phyloP scores from a whole-genome alignment of 2,329 filamentous ascomycete species.

The Apiospora aurea region DNA sequence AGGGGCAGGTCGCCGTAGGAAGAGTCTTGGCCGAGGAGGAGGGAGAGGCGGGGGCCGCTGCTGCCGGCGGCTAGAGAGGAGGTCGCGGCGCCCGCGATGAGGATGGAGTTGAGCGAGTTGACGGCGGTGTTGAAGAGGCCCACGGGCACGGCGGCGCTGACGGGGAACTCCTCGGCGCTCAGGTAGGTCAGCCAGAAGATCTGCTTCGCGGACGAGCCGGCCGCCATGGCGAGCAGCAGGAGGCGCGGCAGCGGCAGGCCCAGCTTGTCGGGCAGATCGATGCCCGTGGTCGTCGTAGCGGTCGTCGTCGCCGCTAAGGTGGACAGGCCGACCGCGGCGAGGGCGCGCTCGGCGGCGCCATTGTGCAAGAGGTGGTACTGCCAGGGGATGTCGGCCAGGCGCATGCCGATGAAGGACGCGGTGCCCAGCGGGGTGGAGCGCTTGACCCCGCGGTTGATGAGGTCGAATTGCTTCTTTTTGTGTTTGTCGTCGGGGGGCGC shows the following conservation, averaged over 20 bases:
- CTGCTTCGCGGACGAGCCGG: slow-evolving; percentile 61
- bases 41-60: slow-evolving; percentile 31
- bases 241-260: slow-evolving; percentile 46
- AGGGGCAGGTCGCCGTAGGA: slow-evolving; percentile 30
- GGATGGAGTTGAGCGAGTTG: slow-evolving; percentile 62
- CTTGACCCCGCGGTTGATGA: slow-evolving; percentile 48
- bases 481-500: not conserved
- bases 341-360: slow-evolving; percentile 26
- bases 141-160: slow-evolving; percentile 50
- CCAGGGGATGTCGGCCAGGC: slow-evolving; percentile 42
- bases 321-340: slow-evolving; percentile 23
- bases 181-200: slow-evolving; percentile 58
- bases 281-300: slow-evolving; percentile 1
- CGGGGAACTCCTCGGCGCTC: slow-evolving; percentile 58
- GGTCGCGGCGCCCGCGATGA: slow-evolving; percentile 58
- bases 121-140: slow-evolving; percentile 59
- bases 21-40: not conserved
- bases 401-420: slow-evolving; percentile 48
- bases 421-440: slow-evolving; percentile 43
- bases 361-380: slow-evolving; percentile 53
- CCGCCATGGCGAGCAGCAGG: slow-evolving; percentile 61
- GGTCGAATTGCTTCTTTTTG: slow-evolving; percentile 35
- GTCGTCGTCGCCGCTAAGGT: not conserved
- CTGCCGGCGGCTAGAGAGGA: slow-evolving; percentile 41
- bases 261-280: slow-evolving; percentile 24